These are phyloP conservation scores for Skeletonema costatum DNA, from an alignment of 108 stramenopile species.

Conservation along the genomic window DNA sequence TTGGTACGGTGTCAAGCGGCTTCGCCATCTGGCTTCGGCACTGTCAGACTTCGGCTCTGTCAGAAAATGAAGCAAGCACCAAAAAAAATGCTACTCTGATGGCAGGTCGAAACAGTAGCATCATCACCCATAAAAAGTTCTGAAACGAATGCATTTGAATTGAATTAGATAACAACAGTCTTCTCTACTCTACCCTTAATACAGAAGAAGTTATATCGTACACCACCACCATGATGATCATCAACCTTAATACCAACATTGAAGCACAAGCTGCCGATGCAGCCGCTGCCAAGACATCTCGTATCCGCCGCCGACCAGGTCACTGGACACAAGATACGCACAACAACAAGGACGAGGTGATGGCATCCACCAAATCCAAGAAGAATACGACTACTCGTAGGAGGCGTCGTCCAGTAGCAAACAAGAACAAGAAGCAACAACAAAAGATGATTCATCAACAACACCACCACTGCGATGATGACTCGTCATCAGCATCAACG, in stretches of 20 bases:
- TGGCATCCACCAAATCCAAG: slow-evolving; percentile 2
- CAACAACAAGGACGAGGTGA: background rate
- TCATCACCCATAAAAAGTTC: too few relatives aligned
- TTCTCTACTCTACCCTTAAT: too few relatives aligned
- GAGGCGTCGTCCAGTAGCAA: background rate
- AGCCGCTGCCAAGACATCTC: background rate
- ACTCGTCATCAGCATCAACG: slow-evolving; percentile 1
- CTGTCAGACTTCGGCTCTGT: too few relatives aligned
- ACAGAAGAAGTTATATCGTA: background rate
- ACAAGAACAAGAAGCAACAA: background rate
- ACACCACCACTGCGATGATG: background rate
- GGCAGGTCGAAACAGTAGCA: too few relatives aligned
- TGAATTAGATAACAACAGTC: too few relatives aligned
- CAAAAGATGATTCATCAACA: background rate
- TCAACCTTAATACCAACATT: background rate
- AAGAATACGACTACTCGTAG: slow-evolving; percentile 1
- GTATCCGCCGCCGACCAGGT: slow-evolving; percentile 4
- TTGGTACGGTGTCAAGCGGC: too few relatives aligned
- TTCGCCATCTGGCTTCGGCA: too few relatives aligned
- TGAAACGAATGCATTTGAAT: too few relatives aligned
- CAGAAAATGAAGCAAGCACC: too few relatives aligned
- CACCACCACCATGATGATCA: background rate
- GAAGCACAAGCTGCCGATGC: background rate
- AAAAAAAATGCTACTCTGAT: too few relatives aligned
- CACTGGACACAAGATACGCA: background rate